A percentile compares a stretch with the other conserved stretches of the same genome.
These are phyloP conservation scores for Neoboletus brunneissimus DNA, from an alignment of 768 basidiomycete species.

Conservation along the genomic window DNA sequence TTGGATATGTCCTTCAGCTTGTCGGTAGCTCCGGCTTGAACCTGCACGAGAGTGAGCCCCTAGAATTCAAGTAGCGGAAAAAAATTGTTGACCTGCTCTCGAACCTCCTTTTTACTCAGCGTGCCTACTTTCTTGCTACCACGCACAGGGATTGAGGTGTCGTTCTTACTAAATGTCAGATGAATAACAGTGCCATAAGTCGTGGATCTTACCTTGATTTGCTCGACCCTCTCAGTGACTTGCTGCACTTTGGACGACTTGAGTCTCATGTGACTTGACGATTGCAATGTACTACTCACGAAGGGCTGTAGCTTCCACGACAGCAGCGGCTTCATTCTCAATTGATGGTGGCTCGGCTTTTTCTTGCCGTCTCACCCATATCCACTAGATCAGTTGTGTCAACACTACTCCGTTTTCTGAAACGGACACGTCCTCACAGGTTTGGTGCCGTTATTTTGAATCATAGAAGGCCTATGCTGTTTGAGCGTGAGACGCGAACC, in stretches of 20 bases:
- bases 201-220: constrained; percentile 48
- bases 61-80: neutral
- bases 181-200: neutral
- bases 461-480: constrained; percentile 75
- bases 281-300: constrained; percentile 36
- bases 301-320: constrained; percentile 43
- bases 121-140: constrained; percentile 70
- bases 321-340: constrained; percentile 30
- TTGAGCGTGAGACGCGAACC: neutral
- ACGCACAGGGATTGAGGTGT: constrained; percentile 60
- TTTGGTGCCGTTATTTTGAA: constrained; percentile 72
- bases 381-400: constrained; percentile 47
- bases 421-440: constrained; percentile 47
- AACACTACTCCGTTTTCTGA: neutral
- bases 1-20: constrained; percentile 60
- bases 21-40: constrained; percentile 55
- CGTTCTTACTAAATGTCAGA: constrained; percentile 44
- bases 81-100: constrained; percentile 54
- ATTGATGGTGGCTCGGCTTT: neutral
- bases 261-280: neutral
- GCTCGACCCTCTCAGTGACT: constrained; percentile 54
- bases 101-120: constrained; percentile 72
- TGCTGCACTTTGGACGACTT: constrained; percentile 46
- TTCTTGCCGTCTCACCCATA: constrained; percentile 48
- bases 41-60: constrained; percentile 35